A percentile compares a stretch with the other conserved stretches of the same genome.
Evolutionary conservation across 2,329 filamentous ascomycete species (phyloP).

Genomic region (Tothia fuscella): DNA sequence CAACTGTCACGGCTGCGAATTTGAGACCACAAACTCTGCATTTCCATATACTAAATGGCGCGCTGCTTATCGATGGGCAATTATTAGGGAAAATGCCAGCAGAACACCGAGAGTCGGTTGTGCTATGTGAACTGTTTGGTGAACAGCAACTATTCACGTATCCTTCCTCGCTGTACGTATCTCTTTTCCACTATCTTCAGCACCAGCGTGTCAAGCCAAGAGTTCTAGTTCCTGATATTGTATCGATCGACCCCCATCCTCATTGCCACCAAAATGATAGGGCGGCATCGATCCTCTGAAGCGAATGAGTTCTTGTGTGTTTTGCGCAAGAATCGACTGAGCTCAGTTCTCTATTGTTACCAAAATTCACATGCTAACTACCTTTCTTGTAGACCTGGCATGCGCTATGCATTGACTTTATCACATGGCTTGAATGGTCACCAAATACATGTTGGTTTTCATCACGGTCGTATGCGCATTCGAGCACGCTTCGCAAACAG

Average conservation of each 20-base stretch:
- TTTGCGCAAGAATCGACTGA: too few relatives aligned
- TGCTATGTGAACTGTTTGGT: slow-evolving; percentile 42
- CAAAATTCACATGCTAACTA: too few relatives aligned
- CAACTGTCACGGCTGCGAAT: slow-evolving; percentile 17
- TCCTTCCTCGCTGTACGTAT: slow-evolving; percentile 40
- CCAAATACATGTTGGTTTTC: slow-evolving; percentile 46
- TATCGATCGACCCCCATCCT: too few relatives aligned
- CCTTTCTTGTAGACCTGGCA: too few relatives aligned
- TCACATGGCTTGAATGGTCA: slow-evolving; percentile 26
- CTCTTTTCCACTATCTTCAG: too few relatives aligned
- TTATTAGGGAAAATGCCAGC: slow-evolving; percentile 42
- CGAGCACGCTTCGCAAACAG: slow-evolving; percentile 27
- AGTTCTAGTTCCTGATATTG: too few relatives aligned
- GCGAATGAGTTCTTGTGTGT: too few relatives aligned
- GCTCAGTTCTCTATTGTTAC: too few relatives aligned
- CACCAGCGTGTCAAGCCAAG: too few relatives aligned
- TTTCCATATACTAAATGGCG: slow-evolving; percentile 36
- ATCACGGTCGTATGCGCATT: slow-evolving; percentile 23
- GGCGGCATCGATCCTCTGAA: too few relatives aligned
- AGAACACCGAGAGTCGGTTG: slow-evolving; percentile 32
- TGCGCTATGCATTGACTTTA: slow-evolving; percentile 38
- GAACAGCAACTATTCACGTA: slow-evolving; percentile 38
- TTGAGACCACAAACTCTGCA: slow-evolving; percentile 24
- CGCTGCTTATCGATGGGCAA: slow-evolving; percentile 37
- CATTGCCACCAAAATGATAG: too few relatives aligned